Base-by-base conservation (phyloP, 2,329 filamentous ascomycete genomes). In the Colletotrichum tanaceti region DNA sequence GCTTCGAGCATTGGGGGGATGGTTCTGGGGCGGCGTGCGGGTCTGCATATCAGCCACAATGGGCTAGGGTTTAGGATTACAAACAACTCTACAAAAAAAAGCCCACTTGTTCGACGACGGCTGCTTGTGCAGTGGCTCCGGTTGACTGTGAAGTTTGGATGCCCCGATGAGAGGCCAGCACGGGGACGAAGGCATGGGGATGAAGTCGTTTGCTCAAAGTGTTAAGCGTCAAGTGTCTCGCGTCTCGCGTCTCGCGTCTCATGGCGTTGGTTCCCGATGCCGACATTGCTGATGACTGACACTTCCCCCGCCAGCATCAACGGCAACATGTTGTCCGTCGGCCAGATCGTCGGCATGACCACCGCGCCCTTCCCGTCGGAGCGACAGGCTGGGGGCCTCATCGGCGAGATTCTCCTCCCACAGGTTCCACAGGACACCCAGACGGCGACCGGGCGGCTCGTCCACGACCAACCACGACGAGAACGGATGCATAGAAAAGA, bases 271-370 rank as follows among this genome's bases (percentile, higher is more conserved):
- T 22, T 28, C 16, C 46, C 5, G 9, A 11, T 49, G 22, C 22
- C 46, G 46, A 49, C 16, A 11, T 47, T 28, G 46, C 14, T 49
- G 24, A 46, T 10, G n/a, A 46, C 46, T 41, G 11, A 50, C 22
- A 32, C 7, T 28, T 28, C 28, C 24, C n/a, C n/a, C n/a, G n/a
- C n/a, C 58, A 80, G 74, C 22, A 74, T 81, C 13, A 80, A 79
- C 53, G 76, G 75, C 10, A 76, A 77, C 50, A 76, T 81, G 73
- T 79, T 79, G 71, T 79, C 78, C 1, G 75, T 79, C 1, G 80
- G 80, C 24, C 80, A 82, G 63, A 76, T 79, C 6, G 70, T 82
- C 54, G 80, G 79, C 22, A 80, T 80, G 71, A 73, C 77, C 13
- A 73, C 71, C 7, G 61, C 78, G 10, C 60, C 68, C 32, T 75